A percentile compares a stretch with the other conserved stretches of the same genome.
Conservation (phyloP, 148 eudicot species). For the Talinum fruticosum region DNA sequence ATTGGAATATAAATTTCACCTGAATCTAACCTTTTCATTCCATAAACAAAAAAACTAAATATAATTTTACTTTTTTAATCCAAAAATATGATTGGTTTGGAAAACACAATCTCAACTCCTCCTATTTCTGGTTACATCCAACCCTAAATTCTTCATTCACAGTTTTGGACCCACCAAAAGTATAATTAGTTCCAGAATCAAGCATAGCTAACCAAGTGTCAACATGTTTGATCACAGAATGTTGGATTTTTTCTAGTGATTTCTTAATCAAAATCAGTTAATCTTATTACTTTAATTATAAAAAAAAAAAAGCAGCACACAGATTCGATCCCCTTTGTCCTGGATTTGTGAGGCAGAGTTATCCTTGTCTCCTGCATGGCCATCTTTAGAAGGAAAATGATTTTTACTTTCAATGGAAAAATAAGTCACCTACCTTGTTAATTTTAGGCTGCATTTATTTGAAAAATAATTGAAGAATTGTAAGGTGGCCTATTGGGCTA, state of each 20-base stretch:
- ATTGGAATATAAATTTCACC: too few relatives aligned
- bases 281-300: too few relatives aligned
- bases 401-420: too few relatives aligned
- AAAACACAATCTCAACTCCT: not conserved
- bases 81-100: not conserved
- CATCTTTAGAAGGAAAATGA: not conserved
- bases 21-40: too few relatives aligned
- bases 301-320: not conserved
- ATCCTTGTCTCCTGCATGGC: not conserved
- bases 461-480: too few relatives aligned
- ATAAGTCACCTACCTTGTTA: not conserved
- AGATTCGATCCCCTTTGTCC: not conserved
- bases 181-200: not conserved
- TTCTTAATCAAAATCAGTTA: not conserved
- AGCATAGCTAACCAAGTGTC: not conserved
- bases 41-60: too few relatives aligned
- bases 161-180: not conserved
- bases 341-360: not conserved
- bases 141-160: not conserved
- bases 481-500: too few relatives aligned
- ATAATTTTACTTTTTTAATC: too few relatives aligned
- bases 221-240: not conserved
- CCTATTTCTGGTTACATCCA: not conserved
- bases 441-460: not conserved
- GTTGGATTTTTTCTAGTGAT: not conserved